Percentiles rank a stretch among this genome's conserved stretches.
phyloP scores from a whole-genome alignment of 208 protist species.

The Acanthamoeba castellanii region DNA sequence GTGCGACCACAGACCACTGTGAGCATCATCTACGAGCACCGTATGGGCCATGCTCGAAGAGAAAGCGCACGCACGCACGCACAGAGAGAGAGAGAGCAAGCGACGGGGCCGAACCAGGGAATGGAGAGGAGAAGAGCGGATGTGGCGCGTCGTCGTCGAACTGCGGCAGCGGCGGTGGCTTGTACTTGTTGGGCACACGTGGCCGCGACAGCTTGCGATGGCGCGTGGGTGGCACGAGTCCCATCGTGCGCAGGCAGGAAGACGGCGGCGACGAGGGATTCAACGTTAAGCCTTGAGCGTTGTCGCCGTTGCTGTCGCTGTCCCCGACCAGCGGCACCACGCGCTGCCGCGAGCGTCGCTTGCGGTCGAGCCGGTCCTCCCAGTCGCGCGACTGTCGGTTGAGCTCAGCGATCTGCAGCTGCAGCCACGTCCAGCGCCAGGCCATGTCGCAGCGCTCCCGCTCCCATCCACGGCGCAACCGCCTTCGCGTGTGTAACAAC shows the following conservation, averaged over 20 bases:
- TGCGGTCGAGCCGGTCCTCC: not conserved
- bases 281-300: too few species aligned
- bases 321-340: not conserved
- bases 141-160: slow-evolving; percentile 10
- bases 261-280: not conserved
- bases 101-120: not conserved
- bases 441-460: not conserved
- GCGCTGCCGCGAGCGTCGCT: not conserved
- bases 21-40: not conserved
- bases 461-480: not conserved
- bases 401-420: slow-evolving; percentile 35
- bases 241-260: not conserved
- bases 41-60: not conserved
- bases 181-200: not conserved
- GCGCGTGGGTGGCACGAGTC: slow-evolving; percentile 7
- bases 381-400: not conserved
- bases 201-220: not conserved
- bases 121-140: slow-evolving; percentile 25
- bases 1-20: not conserved
- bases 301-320: not conserved
- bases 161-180: not conserved
- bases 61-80: too few species aligned
- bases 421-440: slow-evolving; percentile 51
- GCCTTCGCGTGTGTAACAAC: not conserved
- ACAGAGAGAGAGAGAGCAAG: too few species aligned